A percentile compares a stretch with the other conserved stretches of the same genome.
These are phyloP conservation scores for Haematococcus lacustris DNA, from an alignment of 139 green algal genomes.

Conservation along the genomic window DNA sequence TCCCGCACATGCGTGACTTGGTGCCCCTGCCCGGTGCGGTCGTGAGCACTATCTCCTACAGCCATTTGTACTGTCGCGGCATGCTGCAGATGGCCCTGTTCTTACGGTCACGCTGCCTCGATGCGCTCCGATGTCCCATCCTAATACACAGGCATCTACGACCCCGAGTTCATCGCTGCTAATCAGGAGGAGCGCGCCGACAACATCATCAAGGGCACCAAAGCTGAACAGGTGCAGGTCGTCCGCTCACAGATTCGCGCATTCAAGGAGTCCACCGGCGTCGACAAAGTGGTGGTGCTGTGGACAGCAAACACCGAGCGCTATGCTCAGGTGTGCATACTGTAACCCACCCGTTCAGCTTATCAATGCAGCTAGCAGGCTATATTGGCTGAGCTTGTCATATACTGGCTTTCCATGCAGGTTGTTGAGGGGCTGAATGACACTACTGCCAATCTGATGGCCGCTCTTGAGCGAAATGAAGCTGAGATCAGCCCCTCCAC, in stretches of 20 bases:
- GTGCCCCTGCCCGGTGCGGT: conserved; percentile 67
- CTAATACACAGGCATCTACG: conserved; percentile 93
- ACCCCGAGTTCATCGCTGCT: conserved; percentile 92
- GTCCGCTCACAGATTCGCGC: conserved; percentile 84
- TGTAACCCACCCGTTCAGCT: no score
- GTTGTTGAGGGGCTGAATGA: conserved; percentile 90
- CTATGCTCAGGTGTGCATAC: conserved; percentile 68
- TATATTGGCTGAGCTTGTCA: no score
- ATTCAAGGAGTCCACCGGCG: conserved; percentile 62
- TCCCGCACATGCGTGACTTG: conserved; percentile 89
- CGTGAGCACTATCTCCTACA: no score
- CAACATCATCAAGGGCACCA: conserved; percentile 91
- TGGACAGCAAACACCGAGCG: conserved; percentile 99
- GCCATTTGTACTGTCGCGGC: no score
- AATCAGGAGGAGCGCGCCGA: conserved; percentile 92
- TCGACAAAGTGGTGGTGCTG: conserved; percentile 84
- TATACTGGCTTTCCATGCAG: no score
- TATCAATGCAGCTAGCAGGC: no score
- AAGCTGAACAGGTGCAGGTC: conserved; percentile 77
- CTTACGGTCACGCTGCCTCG: no score
- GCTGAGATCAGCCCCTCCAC: conserved; percentile 91
- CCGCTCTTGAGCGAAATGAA: conserved; percentile 75
- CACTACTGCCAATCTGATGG: conserved; percentile 87
- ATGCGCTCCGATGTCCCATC: no score
- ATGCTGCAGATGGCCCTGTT: no score